phyloP scores from a whole-genome alignment of 257 asterid species.

The Fraxinus anomala region DNA sequence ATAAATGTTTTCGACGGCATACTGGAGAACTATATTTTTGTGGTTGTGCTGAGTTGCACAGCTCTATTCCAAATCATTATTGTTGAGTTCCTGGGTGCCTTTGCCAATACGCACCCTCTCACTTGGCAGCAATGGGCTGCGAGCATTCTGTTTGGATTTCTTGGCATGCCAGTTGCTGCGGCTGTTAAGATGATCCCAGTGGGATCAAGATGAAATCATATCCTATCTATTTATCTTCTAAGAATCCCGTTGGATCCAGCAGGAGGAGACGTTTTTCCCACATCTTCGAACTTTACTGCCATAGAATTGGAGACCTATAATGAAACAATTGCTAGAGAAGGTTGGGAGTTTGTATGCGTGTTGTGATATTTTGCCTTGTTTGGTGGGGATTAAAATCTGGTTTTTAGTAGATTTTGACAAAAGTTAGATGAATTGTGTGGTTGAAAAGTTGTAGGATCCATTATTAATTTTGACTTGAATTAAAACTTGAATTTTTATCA shows the following conservation, averaged over 20 bases:
- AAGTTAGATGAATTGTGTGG: too few relatives aligned
- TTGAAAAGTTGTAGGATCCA: too few relatives aligned
- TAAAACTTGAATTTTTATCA: too few relatives aligned
- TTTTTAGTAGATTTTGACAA: too few relatives aligned
- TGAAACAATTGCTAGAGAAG: not conserved
- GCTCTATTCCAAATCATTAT: constrained; percentile 75
- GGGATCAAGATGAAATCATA: constrained; percentile 49
- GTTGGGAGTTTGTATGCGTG: not conserved
- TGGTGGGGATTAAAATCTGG: too few relatives aligned
- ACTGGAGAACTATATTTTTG: constrained; percentile 74
- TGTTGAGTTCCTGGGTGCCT: constrained; percentile 73
- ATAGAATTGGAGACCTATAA: not conserved
- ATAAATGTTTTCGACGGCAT: constrained; percentile 82
- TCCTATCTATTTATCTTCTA: not conserved
- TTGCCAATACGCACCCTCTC: constrained; percentile 81
- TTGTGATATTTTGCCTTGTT: not conserved
- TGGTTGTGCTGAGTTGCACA: constrained; percentile 67
- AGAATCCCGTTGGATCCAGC: not conserved
- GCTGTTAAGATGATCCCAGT: constrained; percentile 86
- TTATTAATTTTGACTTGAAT: too few relatives aligned
- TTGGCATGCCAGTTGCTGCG: constrained; percentile 97
- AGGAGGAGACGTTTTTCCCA: not conserved
- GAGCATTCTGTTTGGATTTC: constrained; percentile 67
- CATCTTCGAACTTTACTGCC: not conserved
- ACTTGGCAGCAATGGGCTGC: constrained; percentile 76